Percentiles rank a stretch among this genome's conserved stretches.
These are phyloP conservation scores for Ramalina peruviana DNA, from an alignment of 495 filamentous ascomycete genomes.

Conservation along the genomic window DNA sequence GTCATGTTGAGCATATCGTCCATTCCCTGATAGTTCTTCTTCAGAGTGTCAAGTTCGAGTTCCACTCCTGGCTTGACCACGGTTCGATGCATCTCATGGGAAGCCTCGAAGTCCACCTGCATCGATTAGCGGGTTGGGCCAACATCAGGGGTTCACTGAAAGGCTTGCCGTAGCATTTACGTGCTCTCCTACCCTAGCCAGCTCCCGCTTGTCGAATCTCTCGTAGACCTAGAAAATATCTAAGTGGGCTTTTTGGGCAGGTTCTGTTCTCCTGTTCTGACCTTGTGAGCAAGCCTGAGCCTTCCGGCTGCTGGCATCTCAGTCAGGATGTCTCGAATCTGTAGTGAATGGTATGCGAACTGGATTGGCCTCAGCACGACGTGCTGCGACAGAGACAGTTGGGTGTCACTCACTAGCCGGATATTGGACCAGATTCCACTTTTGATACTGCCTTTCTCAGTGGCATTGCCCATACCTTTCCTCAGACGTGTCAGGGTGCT, in stretches of 20 bases:
- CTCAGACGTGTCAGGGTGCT: constrained; percentile 54
- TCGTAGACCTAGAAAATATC: constrained; percentile 21
- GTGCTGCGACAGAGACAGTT: not conserved
- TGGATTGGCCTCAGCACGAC: constrained; percentile 13
- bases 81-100: constrained; percentile 56
- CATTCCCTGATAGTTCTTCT: constrained; percentile 62
- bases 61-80: constrained; percentile 63
- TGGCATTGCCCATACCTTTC: constrained; percentile 56
- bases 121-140: constrained; percentile 5
- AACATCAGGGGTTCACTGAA: not conserved
- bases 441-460: constrained; percentile 43
- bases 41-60: constrained; percentile 62
- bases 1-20: constrained; percentile 55
- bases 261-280: constrained; percentile 14
- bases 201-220: constrained; percentile 23
- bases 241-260: constrained; percentile 2
- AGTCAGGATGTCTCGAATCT: constrained; percentile 49
- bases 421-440: constrained; percentile 60
- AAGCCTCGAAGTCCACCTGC: constrained; percentile 70
- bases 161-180: constrained; percentile 12
- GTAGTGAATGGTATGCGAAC: constrained; percentile 54
- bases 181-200: constrained; percentile 11
- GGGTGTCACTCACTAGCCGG: constrained; percentile 27
- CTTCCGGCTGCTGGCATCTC: constrained; percentile 43
- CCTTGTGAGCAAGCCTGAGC: constrained; percentile 45